These are phyloP conservation scores for Paraglomus occultum DNA, from an alignment of 192 early-diverging fungal species.

Conservation along the genomic window DNA sequence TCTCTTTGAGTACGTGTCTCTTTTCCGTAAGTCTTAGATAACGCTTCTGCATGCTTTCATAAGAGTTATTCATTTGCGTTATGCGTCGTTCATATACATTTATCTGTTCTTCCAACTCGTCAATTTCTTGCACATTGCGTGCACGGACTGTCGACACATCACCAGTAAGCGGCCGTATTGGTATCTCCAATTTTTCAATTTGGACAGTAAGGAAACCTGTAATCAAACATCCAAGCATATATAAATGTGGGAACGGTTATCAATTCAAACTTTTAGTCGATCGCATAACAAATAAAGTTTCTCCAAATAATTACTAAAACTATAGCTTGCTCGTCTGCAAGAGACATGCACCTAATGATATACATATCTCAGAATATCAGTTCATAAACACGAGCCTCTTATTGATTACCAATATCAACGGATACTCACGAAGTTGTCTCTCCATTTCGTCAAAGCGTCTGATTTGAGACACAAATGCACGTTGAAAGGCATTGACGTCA, in stretches of 20 bases:
- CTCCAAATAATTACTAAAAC: background rate
- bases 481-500: constrained; percentile 94
- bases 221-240: background rate
- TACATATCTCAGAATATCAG: background rate
- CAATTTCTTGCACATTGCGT: constrained; percentile 85
- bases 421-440: constrained; percentile 80
- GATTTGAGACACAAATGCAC: constrained; percentile 93
- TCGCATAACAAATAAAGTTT: background rate
- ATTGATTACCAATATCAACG: background rate
- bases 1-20: constrained; percentile 86
- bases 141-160: constrained; percentile 56
- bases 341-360: background rate
- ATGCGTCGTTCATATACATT: constrained; percentile 80
- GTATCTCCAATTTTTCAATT: constrained; percentile 75
- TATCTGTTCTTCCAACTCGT: constrained; percentile 85
- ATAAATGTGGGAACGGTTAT: background rate
- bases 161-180: constrained; percentile 45
- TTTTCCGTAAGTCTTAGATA: constrained; percentile 89
- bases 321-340: background rate
- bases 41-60: constrained; percentile 84
- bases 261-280: background rate
- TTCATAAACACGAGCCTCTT: background rate
- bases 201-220: constrained; percentile 81
- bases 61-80: constrained; percentile 80
- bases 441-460: constrained; percentile 97